Evolutionary conservation across 192 early-diverging fungal genomes (phyloP).

Genomic region (Coemansia sp.): DNA sequence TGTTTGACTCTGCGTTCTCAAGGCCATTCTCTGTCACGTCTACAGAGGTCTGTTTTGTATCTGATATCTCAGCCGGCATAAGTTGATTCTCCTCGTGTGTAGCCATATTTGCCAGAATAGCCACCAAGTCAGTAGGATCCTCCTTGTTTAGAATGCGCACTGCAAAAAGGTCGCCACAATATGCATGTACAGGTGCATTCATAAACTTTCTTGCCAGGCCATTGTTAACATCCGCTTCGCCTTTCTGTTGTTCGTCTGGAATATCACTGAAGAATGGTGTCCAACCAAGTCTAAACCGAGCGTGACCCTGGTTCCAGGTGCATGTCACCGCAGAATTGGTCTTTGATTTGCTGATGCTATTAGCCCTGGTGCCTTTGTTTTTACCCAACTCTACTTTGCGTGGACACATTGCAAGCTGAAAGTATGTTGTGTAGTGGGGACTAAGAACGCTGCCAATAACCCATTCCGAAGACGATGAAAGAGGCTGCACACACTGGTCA

Average conservation of each 20-base stretch:
- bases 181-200: constrained; percentile 38
- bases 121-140: constrained; percentile 51
- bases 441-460: constrained; percentile 51
- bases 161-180: constrained; percentile 52
- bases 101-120: constrained; percentile 50
- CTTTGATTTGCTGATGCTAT: neutral
- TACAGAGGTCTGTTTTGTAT: neutral
- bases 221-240: neutral
- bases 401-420: constrained; percentile 45
- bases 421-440: constrained; percentile 49
- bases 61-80: constrained; percentile 1
- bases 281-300: constrained; percentile 50
- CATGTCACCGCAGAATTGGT: constrained; percentile 28
- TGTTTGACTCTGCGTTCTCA: neutral
- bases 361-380: constrained; percentile 4
- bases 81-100: constrained; percentile 43
- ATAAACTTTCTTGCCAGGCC: constrained; percentile 4
- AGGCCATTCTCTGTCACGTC: neutral
- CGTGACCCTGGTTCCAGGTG: constrained; percentile 46
- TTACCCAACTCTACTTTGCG: constrained; percentile 37
- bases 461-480: constrained; percentile 17
- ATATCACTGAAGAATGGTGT: constrained; percentile 48
- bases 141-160: constrained; percentile 55
- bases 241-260: constrained; percentile 7
- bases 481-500: constrained; percentile 38